These are phyloP conservation scores for Camelina hispida DNA, from an alignment of 345 rosid genomes.

Conservation along the genomic window DNA sequence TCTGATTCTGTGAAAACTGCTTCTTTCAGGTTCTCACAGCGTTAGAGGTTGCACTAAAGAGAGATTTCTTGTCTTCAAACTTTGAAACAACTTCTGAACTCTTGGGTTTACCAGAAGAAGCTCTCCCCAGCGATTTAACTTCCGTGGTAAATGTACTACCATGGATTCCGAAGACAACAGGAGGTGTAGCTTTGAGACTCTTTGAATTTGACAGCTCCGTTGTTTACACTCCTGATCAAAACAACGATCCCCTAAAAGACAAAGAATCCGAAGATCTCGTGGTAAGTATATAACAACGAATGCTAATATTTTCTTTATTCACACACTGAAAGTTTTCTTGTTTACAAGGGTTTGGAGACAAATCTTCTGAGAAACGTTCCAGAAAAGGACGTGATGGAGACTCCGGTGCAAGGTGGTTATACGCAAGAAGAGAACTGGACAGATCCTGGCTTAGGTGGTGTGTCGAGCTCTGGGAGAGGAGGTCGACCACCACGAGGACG, in stretches of 20 bases:
- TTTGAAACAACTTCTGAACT: constrained; percentile 77
- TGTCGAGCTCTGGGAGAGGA: constrained; percentile 49
- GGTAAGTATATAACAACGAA: constrained; percentile 50
- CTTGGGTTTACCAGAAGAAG: constrained; percentile 44
- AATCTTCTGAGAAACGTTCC: constrained; percentile 46
- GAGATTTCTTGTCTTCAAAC: constrained; percentile 62
- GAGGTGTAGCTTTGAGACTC: constrained; percentile 75
- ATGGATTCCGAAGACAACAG: constrained; percentile 79
- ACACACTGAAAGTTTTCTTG: constrained; percentile 14
- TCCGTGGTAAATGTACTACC: constrained; percentile 56
- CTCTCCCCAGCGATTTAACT: constrained; percentile 25
- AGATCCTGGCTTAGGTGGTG: constrained; percentile 44
- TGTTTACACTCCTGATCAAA: constrained; percentile 55
- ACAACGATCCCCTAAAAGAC: constrained; percentile 51
- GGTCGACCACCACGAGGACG: constrained; percentile 57
- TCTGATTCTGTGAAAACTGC: background rate
- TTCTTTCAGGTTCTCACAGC: constrained; percentile 58
- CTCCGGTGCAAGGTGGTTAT: constrained; percentile 45
- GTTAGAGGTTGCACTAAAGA: constrained; percentile 66
- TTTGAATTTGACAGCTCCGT: constrained; percentile 68
- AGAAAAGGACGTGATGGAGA: constrained; percentile 41
- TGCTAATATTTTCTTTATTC: background rate
- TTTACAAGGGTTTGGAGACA: constrained; percentile 42
- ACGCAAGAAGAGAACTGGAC: constrained; percentile 60
- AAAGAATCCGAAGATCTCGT: constrained; percentile 49